A percentile compares a stretch with the other conserved stretches of the same genome.
Evolutionary conservation across 2,329 filamentous ascomycete genomes (phyloP).

Genomic region (Claviceps pusilla): DNA sequence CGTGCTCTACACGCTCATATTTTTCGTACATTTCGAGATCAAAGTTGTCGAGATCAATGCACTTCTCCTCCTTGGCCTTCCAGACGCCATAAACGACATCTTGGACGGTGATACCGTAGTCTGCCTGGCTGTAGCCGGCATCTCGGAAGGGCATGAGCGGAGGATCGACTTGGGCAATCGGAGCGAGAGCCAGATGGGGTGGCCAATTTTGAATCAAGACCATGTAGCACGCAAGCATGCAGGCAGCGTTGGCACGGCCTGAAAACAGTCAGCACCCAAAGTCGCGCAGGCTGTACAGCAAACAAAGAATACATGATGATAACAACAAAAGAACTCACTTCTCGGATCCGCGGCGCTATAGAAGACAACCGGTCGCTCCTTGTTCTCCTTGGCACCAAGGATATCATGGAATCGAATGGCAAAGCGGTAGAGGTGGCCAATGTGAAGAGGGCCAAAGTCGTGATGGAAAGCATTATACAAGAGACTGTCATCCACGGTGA

Average conservation of each 20-base stretch:
- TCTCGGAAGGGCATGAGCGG: constrained; percentile 98
- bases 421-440: constrained; percentile 92
- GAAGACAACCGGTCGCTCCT: constrained; percentile 81
- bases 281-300: background rate
- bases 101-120: constrained; percentile 90
- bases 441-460: constrained; percentile 94
- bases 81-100: constrained; percentile 97
- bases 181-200: constrained; percentile 84
- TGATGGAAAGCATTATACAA: constrained; percentile 98
- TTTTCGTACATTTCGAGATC: constrained; percentile 94
- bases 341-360: constrained; percentile 87
- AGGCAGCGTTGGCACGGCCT: constrained; percentile 87
- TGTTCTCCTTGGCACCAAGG: constrained; percentile 78
- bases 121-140: constrained; percentile 94
- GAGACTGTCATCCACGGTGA: constrained; percentile 81
- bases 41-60: constrained; percentile 85
- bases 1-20: constrained; percentile 91
- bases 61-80: constrained; percentile 92
- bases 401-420: constrained; percentile 93
- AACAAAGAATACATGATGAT: background rate
- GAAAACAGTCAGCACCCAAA: background rate
- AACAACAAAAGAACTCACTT: constrained; percentile 41
- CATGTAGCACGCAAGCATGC: constrained; percentile 95
- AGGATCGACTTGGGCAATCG: constrained; percentile 90
- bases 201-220: constrained; percentile 96